Percentiles rank a stretch among this genome's conserved stretches.
Conservation (phyloP, 2,329 filamentous ascomycete genomes). For the Exophiala oligosperma region DNA sequence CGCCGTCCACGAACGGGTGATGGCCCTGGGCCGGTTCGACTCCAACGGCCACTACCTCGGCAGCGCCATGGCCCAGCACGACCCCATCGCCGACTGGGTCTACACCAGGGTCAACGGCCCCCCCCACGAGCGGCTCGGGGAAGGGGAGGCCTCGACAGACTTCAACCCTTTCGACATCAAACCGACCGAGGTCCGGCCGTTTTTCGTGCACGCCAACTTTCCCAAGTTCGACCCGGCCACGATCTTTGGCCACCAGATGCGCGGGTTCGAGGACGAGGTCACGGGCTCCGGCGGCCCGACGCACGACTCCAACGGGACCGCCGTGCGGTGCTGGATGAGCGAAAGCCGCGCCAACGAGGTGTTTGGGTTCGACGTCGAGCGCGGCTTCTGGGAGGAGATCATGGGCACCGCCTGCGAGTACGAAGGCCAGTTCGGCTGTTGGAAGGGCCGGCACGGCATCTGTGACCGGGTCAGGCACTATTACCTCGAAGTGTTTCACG, state of each 20-base stretch:
- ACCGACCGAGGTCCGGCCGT: conserved; percentile 34
- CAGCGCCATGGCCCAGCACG: conserved; percentile 38
- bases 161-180: conserved; percentile 29
- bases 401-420: conserved; percentile 40
- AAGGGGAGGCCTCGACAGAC: conserved; percentile 30
- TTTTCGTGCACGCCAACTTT: conserved; percentile 43
- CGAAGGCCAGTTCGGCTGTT: conserved; percentile 35
- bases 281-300: conserved; percentile 27
- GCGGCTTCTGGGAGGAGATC: conserved; percentile 41
- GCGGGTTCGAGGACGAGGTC: conserved; percentile 31
- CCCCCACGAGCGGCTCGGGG: conserved; percentile 27
- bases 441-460: conserved; percentile 35
- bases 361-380: conserved; percentile 40
- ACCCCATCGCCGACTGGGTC: conserved; percentile 36
- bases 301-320: conserved; percentile 35
- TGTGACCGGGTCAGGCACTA: conserved; percentile 37
- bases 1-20: conserved; percentile 39
- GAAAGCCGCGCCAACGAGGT: conserved; percentile 32
- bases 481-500: conserved; percentile 46
- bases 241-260: conserved; percentile 32
- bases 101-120: conserved; percentile 15
- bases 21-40: conserved; percentile 22
- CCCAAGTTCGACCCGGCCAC: conserved; percentile 43
- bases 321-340: conserved; percentile 34
- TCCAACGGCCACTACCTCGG: conserved; percentile 29